Conservation (phyloP, 257 asterid species). For the Solanum verrucosum region DNA sequence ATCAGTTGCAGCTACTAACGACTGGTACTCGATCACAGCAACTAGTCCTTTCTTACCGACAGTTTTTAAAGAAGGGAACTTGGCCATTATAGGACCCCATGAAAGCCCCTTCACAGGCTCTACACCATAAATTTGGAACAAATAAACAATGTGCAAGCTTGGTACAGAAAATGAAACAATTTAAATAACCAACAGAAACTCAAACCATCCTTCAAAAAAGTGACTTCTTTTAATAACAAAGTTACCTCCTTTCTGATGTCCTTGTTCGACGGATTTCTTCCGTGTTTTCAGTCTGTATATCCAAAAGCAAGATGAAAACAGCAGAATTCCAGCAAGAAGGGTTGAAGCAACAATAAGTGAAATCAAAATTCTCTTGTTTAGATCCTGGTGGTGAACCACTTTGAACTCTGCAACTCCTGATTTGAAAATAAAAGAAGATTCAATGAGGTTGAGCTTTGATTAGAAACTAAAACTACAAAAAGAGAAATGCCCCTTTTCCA, state of each 20-base stretch:
- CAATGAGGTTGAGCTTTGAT: not conserved
- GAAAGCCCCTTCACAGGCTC: constrained; percentile 40
- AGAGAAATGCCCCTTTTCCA: not conserved
- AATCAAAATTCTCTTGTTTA: constrained; percentile 66
- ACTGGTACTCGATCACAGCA: constrained; percentile 51
- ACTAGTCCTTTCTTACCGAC: constrained; percentile 56
- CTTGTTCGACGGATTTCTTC: constrained; percentile 33
- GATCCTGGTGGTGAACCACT: constrained; percentile 65
- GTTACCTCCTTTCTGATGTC: constrained; percentile 38
- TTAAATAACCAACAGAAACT: not conserved
- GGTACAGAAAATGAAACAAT: not conserved
- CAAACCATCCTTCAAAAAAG: not conserved
- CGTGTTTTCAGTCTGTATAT: constrained; percentile 43
- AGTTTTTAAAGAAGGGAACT: constrained; percentile 33
- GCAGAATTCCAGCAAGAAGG: constrained; percentile 57
- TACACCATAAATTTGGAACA: constrained; percentile 6
- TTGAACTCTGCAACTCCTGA: constrained; percentile 42
- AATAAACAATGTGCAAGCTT: not conserved
- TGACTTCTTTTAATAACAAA: not conserved
- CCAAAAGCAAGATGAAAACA: constrained; percentile 42
- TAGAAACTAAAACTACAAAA: not conserved
- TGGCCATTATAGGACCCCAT: constrained; percentile 49
- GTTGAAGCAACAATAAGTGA: constrained; percentile 70
- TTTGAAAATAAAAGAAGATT: constrained; percentile 2
- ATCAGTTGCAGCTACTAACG: constrained; percentile 63